Evolutionary conservation across 2,329 filamentous ascomycete genomes (phyloP).

Genomic region (Penicillium nordicum): DNA sequence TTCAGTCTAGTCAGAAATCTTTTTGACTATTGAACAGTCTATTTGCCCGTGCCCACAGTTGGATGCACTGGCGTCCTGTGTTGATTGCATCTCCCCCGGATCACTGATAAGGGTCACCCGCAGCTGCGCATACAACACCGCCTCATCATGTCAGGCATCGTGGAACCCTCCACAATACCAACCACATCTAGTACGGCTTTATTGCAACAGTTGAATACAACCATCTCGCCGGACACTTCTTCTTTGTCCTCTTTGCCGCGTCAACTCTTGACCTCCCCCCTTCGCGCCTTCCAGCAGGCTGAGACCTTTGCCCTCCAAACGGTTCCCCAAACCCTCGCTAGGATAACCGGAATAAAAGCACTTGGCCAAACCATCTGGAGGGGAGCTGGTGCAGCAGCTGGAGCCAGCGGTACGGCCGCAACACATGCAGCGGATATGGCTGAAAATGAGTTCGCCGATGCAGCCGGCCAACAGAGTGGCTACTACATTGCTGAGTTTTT

Average conservation of each 20-base stretch:
- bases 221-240: conserved; percentile 15
- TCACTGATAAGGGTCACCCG: conserved; percentile 16
- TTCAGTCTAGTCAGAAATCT: not conserved
- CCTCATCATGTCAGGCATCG: conserved; percentile 26
- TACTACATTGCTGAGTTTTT: conserved; percentile 45
- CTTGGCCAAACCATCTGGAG: conserved; percentile 26
- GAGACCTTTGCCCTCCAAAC: conserved; percentile 37
- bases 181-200: conserved; percentile 22
- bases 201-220: conserved; percentile 20
- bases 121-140: conserved; percentile 5
- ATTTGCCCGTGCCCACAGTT: not conserved
- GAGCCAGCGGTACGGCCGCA: conserved; percentile 39
- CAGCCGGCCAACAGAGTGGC: conserved; percentile 34
- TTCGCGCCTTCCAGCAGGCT: conserved; percentile 36
- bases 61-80: conserved; percentile 4
- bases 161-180: conserved; percentile 18
- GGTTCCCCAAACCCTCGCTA: conserved; percentile 34
- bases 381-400: conserved; percentile 11
- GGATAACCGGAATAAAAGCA: conserved; percentile 27
- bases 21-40: not conserved
- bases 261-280: conserved; percentile 35
- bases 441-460: conserved; percentile 33
- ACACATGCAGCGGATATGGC: conserved; percentile 36
- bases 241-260: conserved; percentile 28
- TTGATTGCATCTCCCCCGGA: conserved; percentile 19